These are phyloP conservation scores for Artemisia annua DNA, from an alignment of 129 eudicot genomes.

Conservation along the genomic window DNA sequence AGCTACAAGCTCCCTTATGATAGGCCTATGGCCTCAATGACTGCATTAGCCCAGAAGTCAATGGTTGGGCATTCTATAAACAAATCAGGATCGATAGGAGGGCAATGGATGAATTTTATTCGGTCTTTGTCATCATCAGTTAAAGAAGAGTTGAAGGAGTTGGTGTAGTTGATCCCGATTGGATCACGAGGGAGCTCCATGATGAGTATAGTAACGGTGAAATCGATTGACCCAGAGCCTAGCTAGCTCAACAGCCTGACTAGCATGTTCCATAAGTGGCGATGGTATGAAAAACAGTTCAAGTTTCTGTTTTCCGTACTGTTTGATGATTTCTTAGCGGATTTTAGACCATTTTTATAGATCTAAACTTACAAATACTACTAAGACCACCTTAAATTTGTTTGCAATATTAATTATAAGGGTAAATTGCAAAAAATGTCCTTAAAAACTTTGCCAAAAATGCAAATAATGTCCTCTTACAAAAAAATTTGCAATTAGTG, in stretches of 20 bases:
- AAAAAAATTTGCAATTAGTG: no score
- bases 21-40: constrained; percentile 37
- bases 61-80: constrained; percentile 31
- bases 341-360: no score
- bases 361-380: no score
- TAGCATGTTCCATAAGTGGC: constrained; percentile 31
- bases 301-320: constrained; percentile 32
- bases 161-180: constrained; percentile 26
- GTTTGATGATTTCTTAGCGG: no score
- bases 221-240: constrained; percentile 12
- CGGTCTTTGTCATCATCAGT: background rate
- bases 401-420: no score
- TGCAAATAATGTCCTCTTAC: no score
- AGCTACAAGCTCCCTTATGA: constrained; percentile 30
- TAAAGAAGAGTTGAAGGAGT: constrained; percentile 41
- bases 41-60: constrained; percentile 25
- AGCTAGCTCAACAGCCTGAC: constrained; percentile 36
- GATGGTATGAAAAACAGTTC: constrained; percentile 30
- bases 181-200: constrained; percentile 51
- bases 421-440: no score
- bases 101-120: constrained; percentile 41
- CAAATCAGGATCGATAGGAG: constrained; percentile 31
- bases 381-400: no score
- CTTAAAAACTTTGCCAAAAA: no score
- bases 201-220: constrained; percentile 40